phyloP scores from a whole-genome alignment of 2,329 filamentous ascomycete species.

The Venturia carpophila region DNA sequence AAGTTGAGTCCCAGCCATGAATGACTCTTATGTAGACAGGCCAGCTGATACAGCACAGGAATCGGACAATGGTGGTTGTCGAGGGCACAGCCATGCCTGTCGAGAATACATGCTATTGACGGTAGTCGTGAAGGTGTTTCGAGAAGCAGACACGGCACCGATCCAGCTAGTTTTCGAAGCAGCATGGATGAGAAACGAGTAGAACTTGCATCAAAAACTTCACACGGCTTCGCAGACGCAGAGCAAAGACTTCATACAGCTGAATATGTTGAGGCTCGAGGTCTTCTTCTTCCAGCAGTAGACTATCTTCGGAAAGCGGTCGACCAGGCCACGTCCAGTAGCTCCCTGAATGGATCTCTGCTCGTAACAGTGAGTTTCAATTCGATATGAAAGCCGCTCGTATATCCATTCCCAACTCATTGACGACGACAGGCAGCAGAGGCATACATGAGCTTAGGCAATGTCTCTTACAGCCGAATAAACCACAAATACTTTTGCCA shows the following conservation, averaged over 20 bases:
- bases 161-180: conserved; percentile 24
- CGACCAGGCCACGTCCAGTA: conserved; percentile 34
- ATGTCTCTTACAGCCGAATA: conserved; percentile 38
- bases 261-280: conserved; percentile 47
- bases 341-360: conserved; percentile 35
- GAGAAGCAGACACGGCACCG: conserved; percentile 27
- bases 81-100: conserved; percentile 43
- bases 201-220: conserved; percentile 23
- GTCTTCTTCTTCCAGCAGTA: conserved; percentile 42
- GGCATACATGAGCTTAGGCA: conserved; percentile 46
- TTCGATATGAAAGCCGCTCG: not conserved
- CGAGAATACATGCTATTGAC: conserved; percentile 42
- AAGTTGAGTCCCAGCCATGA: conserved; percentile 29
- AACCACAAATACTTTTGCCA: conserved; percentile 40
- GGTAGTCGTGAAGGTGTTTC: conserved; percentile 24
- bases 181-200: conserved; percentile 26
- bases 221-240: conserved; percentile 26
- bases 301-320: conserved; percentile 45
- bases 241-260: conserved; percentile 32
- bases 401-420: conserved; percentile 15
- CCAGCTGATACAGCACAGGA: conserved; percentile 28
- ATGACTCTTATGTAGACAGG: not conserved
- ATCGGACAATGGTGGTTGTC: conserved; percentile 45
- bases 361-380: conserved; percentile 35
- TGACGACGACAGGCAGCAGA: conserved; percentile 38